A percentile compares a stretch with the other conserved stretches of the same genome.
These are phyloP conservation scores for Clavispora santaluciae DNA, from an alignment of 805 yeast species.

Conservation along the genomic window DNA sequence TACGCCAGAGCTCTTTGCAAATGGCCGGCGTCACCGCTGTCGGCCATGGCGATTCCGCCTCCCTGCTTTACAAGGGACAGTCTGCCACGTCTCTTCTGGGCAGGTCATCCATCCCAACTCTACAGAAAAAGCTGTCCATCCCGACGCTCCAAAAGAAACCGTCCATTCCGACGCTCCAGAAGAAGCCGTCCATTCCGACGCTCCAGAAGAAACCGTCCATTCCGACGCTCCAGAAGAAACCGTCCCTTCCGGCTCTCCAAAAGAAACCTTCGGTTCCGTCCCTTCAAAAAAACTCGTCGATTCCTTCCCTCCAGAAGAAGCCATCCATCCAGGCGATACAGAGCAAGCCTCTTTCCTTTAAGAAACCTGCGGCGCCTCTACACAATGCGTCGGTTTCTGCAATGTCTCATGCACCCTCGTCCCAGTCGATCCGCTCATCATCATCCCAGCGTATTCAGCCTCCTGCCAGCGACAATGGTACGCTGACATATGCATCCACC, in stretches of 20 bases:
- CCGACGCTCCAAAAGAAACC: slow-evolving; percentile 6
- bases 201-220: slow-evolving; percentile 9
- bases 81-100: slow-evolving; percentile 11
- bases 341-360: slow-evolving; percentile 4
- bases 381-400: slow-evolving; percentile 7
- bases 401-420: slow-evolving; percentile 5
- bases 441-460: neutral
- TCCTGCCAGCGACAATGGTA: neutral
- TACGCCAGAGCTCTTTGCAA: slow-evolving; percentile 28
- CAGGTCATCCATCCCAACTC: slow-evolving; percentile 1
- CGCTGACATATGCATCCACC: neutral
- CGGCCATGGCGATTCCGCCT: neutral
- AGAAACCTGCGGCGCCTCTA: slow-evolving; percentile 16
- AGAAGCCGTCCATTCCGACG: neutral
- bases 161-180: slow-evolving; percentile 5
- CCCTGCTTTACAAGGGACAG: slow-evolving; percentile 10
- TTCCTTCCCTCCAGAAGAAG: slow-evolving; percentile 17
- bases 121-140: slow-evolving; percentile 9
- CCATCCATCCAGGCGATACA: slow-evolving; percentile 7
- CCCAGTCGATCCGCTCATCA: neutral
- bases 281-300: slow-evolving; percentile 15
- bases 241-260: slow-evolving; percentile 17
- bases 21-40: slow-evolving; percentile 28
- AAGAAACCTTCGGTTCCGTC: slow-evolving; percentile 15
- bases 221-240: slow-evolving; percentile 10